phyloP scores from a whole-genome alignment of 495 filamentous ascomycete genomes.

The Eremomyces bilateralis region DNA sequence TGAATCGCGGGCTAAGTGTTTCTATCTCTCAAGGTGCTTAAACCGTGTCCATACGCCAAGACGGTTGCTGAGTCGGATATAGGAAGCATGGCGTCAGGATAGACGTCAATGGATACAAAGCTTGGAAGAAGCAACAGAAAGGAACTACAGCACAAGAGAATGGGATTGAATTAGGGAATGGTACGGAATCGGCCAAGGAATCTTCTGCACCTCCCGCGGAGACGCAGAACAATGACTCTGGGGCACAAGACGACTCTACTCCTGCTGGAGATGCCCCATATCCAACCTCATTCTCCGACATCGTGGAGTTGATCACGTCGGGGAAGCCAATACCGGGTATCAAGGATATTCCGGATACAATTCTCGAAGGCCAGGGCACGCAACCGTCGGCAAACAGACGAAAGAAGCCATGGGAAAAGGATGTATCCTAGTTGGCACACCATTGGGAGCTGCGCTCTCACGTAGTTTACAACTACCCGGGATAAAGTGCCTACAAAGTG shows the following conservation, averaged over 20 bases:
- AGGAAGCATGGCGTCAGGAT: constrained; percentile 18
- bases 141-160: too few relatives aligned
- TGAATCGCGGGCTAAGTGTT: constrained; percentile 25
- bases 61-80: too few relatives aligned
- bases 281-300: constrained; percentile 69
- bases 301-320: constrained; percentile 69
- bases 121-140: too few relatives aligned
- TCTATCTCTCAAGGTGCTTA: constrained; percentile 23
- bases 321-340: constrained; percentile 79
- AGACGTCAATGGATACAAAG: constrained; percentile 23
- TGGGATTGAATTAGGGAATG: too few relatives aligned
- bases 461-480: too few relatives aligned
- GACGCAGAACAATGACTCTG: neutral
- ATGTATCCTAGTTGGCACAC: too few relatives aligned
- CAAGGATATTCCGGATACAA: constrained; percentile 64
- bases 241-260: too few relatives aligned
- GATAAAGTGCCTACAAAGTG: too few relatives aligned
- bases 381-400: constrained; percentile 28
- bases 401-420: constrained; percentile 64
- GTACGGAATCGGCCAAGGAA: too few relatives aligned
- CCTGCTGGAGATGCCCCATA: constrained; percentile 28
- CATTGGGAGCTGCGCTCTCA: too few relatives aligned
- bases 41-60: too few relatives aligned
- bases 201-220: too few relatives aligned
- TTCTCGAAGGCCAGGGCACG: constrained; percentile 45